phyloP scores from a whole-genome alignment of 2,329 filamentous ascomycete species.

The Sclerotiophoma versabilis region DNA sequence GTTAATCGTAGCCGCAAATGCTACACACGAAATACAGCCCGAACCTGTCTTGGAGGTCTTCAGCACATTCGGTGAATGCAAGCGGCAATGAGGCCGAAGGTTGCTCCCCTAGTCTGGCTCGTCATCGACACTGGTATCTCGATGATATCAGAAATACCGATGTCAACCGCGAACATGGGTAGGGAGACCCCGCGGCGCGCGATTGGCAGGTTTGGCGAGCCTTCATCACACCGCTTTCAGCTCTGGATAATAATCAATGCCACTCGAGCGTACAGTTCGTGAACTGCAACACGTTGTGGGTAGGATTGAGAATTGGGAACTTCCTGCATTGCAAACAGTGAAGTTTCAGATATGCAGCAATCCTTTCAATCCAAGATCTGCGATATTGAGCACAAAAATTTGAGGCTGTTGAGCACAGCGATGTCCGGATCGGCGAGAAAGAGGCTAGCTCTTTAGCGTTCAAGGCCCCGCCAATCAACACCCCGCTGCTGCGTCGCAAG shows the following conservation, averaged over 20 bases:
- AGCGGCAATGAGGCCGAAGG: too few relatives aligned
- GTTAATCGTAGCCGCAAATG: too few relatives aligned
- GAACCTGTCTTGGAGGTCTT: too few relatives aligned
- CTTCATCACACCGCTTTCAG: slow-evolving; percentile 15
- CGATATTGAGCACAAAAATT: background rate
- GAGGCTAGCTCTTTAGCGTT: background rate
- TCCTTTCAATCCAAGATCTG: background rate
- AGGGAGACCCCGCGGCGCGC: slow-evolving; percentile 13
- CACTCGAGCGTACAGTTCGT: background rate
- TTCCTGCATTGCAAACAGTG: too few relatives aligned
- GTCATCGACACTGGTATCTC: background rate
- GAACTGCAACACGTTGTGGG: background rate
- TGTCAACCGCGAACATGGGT: slow-evolving; percentile 6
- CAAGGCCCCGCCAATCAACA: slow-evolving; percentile 6
- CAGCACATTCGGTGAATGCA: too few relatives aligned
- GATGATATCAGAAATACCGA: background rate
- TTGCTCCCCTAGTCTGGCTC: too few relatives aligned
- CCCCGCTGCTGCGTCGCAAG: slow-evolving; percentile 17
- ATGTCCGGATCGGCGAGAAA: slow-evolving; percentile 8
- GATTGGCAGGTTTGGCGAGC: slow-evolving; percentile 33
- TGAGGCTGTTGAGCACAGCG: slow-evolving; percentile 9
- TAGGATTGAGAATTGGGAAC: background rate
- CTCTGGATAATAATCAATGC: background rate
- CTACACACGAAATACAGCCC: too few relatives aligned
- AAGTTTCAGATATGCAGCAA: background rate